Percentiles rank a stretch among this genome's conserved stretches.
Conservation (phyloP, 192 early-diverging fungal species). For the Diversispora eburnea region DNA sequence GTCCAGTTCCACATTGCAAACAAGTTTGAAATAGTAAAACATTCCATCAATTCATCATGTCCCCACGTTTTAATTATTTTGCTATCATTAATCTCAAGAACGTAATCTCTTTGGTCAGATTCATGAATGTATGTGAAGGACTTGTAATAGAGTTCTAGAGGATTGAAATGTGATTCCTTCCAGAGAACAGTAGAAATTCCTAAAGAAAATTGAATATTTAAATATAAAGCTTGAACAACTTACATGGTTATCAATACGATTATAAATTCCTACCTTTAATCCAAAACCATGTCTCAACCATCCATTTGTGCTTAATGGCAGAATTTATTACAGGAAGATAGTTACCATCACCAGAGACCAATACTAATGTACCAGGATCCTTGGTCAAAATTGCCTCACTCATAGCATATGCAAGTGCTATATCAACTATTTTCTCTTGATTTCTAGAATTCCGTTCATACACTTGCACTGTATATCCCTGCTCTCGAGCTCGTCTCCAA, state of each 20-base stretch:
- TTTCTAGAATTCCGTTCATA: constrained; percentile 1
- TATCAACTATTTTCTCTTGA: background rate
- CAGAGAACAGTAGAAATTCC: background rate
- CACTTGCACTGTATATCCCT: background rate
- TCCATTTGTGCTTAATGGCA: background rate
- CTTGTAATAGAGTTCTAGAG: background rate
- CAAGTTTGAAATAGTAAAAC: constrained; percentile 18
- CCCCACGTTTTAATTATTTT: background rate
- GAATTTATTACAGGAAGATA: background rate
- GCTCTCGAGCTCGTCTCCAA: background rate
- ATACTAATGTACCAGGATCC: constrained; percentile 11
- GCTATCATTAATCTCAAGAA: constrained; percentile 15
- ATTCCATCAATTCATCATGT: constrained; percentile 8
- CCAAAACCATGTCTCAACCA: constrained; percentile 2
- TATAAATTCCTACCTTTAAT: constrained; percentile 5
- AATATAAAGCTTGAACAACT: background rate
- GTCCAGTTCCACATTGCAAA: constrained; percentile 2
- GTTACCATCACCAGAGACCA: constrained; percentile 2
- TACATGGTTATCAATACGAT: background rate
- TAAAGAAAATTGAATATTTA: constrained; percentile 12
- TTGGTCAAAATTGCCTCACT: background rate
- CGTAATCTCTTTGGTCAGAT: background rate
- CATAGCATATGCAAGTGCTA: background rate
- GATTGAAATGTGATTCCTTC: background rate
- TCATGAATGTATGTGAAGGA: background rate